Conservation (phyloP, 805 yeast species). For the Saccharomyces kudriavzevii region DNA sequence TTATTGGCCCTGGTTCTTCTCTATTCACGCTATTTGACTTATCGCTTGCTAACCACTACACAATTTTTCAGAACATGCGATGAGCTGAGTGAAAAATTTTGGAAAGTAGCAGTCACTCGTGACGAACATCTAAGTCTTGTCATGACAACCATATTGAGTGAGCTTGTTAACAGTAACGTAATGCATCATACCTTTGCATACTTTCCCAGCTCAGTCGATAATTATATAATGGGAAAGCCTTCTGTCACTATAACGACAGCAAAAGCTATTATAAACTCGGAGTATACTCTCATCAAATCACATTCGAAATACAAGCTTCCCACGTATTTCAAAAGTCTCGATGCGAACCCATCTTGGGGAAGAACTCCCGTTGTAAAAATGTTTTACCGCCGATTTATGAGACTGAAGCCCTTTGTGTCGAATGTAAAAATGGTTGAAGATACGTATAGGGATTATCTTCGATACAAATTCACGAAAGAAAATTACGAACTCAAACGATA, state of each 20-base stretch:
- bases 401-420: conserved; percentile 24
- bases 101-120: neutral
- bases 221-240: neutral
- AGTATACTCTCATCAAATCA: conserved; percentile 11
- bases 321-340: neutral
- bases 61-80: neutral
- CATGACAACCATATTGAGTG: neutral
- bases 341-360: neutral
- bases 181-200: neutral
- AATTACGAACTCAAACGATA: conserved; percentile 18
- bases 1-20: neutral
- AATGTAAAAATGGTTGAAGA: conserved; percentile 18
- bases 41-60: neutral
- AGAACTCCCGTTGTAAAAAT: conserved; percentile 2
- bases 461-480: conserved; percentile 25
- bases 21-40: neutral
- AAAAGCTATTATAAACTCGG: conserved; percentile 16
- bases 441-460: conserved; percentile 22
- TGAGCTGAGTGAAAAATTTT: neutral
- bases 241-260: conserved; percentile 4
- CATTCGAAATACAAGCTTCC: conserved; percentile 11
- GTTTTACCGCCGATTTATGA: conserved; percentile 21
- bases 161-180: neutral
- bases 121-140: neutral
- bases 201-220: neutral